Conservation (phyloP, 768 basidiomycete species). For the Hygrophoropsis aurantiaca region DNA sequence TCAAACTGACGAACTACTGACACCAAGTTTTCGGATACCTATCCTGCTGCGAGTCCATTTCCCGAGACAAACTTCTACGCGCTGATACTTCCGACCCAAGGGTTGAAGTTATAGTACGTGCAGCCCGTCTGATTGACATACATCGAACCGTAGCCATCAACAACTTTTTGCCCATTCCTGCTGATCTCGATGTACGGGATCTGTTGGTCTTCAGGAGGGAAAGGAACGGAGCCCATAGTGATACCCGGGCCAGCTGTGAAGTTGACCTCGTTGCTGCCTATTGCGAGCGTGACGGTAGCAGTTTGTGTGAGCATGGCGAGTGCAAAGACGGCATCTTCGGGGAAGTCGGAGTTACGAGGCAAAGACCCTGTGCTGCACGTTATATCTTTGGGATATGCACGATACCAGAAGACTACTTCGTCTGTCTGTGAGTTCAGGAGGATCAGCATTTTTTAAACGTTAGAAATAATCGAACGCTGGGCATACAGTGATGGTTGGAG, state of each 20-base stretch:
- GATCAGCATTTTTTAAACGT: neutral
- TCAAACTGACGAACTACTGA: too few relatives aligned
- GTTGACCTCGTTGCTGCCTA: constrained; percentile 21
- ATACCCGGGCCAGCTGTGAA: constrained; percentile 18
- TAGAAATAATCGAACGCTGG: neutral
- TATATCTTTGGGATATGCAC: constrained; percentile 22
- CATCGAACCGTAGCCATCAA: constrained; percentile 13
- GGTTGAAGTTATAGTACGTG: constrained; percentile 28
- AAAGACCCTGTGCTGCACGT: constrained; percentile 23
- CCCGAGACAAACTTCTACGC: too few relatives aligned
- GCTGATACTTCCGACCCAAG: constrained; percentile 18
- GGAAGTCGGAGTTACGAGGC: constrained; percentile 29
- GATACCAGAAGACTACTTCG: constrained; percentile 25
- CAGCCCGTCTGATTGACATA: constrained; percentile 19
- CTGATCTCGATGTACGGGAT: constrained; percentile 27
- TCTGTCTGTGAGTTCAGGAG: constrained; percentile 12
- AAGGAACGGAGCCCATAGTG: constrained; percentile 21
- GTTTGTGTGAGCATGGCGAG: constrained; percentile 33
- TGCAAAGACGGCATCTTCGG: constrained; percentile 38
- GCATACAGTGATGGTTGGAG: constrained; percentile 14
- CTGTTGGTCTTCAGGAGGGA: constrained; percentile 20
- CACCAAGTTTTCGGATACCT: too few relatives aligned
- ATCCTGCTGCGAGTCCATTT: too few relatives aligned
- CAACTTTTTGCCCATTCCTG: constrained; percentile 13
- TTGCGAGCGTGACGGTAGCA: constrained; percentile 32